Evolutionary conservation across 2,329 filamentous ascomycete genomes (phyloP), one percentile per base, ranked within the genome.

Genomic region (Aspergillus pseudotamarii): DNA sequence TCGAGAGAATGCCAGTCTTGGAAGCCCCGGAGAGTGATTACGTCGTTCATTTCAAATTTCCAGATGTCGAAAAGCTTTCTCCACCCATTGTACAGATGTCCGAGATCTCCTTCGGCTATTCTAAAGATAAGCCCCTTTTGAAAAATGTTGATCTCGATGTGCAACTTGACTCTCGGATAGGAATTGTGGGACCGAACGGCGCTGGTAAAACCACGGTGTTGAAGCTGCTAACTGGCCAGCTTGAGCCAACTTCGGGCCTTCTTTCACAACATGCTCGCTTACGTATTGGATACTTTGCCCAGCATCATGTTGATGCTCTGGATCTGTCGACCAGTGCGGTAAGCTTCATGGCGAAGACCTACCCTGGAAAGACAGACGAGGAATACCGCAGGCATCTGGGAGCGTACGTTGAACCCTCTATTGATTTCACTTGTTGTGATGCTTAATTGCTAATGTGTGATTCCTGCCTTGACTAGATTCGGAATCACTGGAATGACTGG

Each of bases 161-260:
- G 19, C 95, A 99, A 79, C 89, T 99, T 48, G 95, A 99, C 81
- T 98, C 94, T 10, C 91, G 95, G 67, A 99, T 99, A 72, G 95
- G 95, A 75, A 99, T 99, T 75, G 94, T 99, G n/a, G 95, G 95
- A 19, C 95, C 95, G 74, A 99, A 99, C 85, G 95, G 95, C 80
- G 95, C 95, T 51, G 95, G 95, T 85, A 99, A 99, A 81, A 99
- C 95, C 3, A 99, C 95, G 0, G 91, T 97, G n/a, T 84, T 99
- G 70, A 98, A 97, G 81, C 88, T 99, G n/a, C 89, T 99, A 64
- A 97, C 95, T 68, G 92, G 93, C 66, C 92, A 92, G 72, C 86
- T 99, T 28, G 80, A 88, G 62, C 88, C 95, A 4, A 88, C 89
- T 0, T 85, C 87, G 59, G 95, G 95, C 69, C 75, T 96, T 62